Evolutionary conservation across 306 rosid species (phyloP), one percentile per base, ranked within the genome.

Genomic region (Rosa lucieae): DNA sequence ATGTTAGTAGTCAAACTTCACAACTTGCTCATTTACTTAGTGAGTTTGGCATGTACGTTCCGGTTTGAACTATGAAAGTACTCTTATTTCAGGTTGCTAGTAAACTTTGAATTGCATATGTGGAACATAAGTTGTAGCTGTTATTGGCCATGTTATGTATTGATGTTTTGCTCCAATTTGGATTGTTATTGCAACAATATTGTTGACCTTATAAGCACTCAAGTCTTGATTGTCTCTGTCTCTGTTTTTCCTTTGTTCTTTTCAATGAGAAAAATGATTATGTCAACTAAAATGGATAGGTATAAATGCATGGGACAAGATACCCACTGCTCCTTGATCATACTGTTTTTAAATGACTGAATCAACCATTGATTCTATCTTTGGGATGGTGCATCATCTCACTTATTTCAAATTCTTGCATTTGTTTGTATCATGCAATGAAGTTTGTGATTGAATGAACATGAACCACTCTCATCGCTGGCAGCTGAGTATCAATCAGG

Each of bases 401-500:
- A 29, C 49, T 40, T 76, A 39, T 68, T 70, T 80, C 55, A 26
- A 78, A 55, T 43, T 68, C 72, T 70, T 48, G 72, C 29, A 14
- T 39, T 75, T 65, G 69, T 35, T 73, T 73, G 59, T 26, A 21
- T 49, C 53, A 9, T 61, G 58, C 13, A 46, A 5, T 32, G 35
- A 11, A 52, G 48, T 29, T 47, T 59, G 81, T 85, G 80, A 58
- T 58, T 51, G 76, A 77, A 76, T 78, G 58, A 69, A 85, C 98
- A 95, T 98, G 97, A 95, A 79, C 89, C 97, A 0, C 88, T 95
- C 17, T 78, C 91, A 73, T 82, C 93, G 74, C 86, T 95, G 84
- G 91, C 91, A 37, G 90, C 91, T 73, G 99, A 95, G 79, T 95
- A 95, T 82, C 84, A 91, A 82, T 93, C 91, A 0, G 98, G 98